Base-by-base conservation (phyloP, 495 filamentous ascomycete species). In the Penicillium pulvis region DNA sequence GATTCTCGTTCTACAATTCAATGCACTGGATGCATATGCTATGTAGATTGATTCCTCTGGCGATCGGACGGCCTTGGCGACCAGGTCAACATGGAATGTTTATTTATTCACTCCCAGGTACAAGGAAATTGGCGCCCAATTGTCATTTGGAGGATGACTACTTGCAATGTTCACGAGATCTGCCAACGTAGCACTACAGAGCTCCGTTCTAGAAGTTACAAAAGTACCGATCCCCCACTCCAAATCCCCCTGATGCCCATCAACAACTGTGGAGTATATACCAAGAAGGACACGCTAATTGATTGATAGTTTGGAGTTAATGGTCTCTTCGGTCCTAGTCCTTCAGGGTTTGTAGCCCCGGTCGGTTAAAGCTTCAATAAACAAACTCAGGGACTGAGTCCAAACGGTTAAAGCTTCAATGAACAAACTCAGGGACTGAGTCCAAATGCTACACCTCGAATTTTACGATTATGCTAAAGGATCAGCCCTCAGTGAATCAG, bases 171-270 rank as follows among this genome's bases (percentile, higher is more conserved):
- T 41, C 39, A 41, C 39, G 39, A 17, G 39, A 17, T 41, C 39
- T 41, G 39, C 7, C 7, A n/a, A 41, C 14, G 14, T 41, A 17
- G 39, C 14, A 41, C 39, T 17, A 6, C 39, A 41, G 39, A n/a
- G 39, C 16, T 41, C 4, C 16, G 14, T 41, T 41, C 39, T 41
- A 41, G 39, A 41, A 41, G n/a, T 16, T 43, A 16, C 46, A 51
- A 54, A 28, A 54, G 53, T 47, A 28, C 24, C 23, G 24, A 11
- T 49, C 43, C 28, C 36, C 46, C 54, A 41, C 51, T 55, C 44
- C 26, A 10, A 5, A 31, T 33, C 17, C 10, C 20, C 20, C 10
- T 17, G 6, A 12, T 6, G 39, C 7, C 1, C 4, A 1, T 41
- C 14, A 3, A 41, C 17, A 41, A 17, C 14, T 41, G 4, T 1